Evolutionary conservation across 352 stramenopile genomes (phyloP).

Genomic region (Blastocystis sp.): DNA sequence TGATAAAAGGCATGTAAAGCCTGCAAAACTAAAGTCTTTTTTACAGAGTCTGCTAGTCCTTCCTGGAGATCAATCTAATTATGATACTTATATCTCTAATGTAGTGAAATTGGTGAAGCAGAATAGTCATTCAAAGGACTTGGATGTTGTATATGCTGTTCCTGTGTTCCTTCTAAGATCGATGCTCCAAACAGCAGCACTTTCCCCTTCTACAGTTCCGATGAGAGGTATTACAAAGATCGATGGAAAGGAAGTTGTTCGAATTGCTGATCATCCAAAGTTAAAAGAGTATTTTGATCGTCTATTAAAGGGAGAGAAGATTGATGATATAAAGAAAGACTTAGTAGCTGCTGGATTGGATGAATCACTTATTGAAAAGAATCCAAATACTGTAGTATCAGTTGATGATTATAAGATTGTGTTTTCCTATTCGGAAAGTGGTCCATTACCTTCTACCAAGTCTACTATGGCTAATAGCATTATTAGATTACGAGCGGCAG

Average conservation of each 20-base stretch:
- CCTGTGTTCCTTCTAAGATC: conserved; percentile 14
- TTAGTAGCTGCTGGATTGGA: not conserved
- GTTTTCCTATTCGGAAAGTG: not conserved
- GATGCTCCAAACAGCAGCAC: conserved; percentile 12
- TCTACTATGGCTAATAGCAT: not conserved
- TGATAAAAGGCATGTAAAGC: not conserved
- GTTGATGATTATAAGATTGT: conserved; percentile 7
- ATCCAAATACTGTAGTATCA: conserved; percentile 27
- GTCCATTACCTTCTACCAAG: not conserved
- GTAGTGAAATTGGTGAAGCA: not conserved
- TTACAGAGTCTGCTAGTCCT: not conserved
- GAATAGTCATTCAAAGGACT: not conserved
- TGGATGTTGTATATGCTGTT: conserved; percentile 31
- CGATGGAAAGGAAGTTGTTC: conserved; percentile 34
- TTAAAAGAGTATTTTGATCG: conserved; percentile 42
- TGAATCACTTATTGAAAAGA: not conserved
- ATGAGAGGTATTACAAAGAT: not conserved
- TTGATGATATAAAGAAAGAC: conserved; percentile 12
- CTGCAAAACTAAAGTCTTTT: not conserved
- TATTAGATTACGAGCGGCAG: not conserved
- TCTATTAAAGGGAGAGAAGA: not conserved
- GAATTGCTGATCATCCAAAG: conserved; percentile 36
- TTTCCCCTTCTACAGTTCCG: not conserved
- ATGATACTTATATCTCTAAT: not conserved
- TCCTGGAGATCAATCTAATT: not conserved